These are phyloP conservation scores for Pascua sp. DNA, from an alignment of 1,284 basidiomycete species.

Conservation along the genomic window DNA sequence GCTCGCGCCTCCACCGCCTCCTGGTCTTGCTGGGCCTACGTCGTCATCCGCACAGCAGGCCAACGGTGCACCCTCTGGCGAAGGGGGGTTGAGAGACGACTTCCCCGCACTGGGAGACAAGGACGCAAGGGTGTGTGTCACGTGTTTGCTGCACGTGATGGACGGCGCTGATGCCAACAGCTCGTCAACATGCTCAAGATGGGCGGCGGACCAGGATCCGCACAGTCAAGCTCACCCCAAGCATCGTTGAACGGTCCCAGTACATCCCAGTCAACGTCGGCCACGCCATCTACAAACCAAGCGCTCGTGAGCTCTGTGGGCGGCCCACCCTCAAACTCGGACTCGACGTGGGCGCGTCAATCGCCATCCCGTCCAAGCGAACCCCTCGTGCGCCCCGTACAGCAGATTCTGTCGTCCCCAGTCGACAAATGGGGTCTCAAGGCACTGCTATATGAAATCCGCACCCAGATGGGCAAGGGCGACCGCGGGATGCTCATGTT, in stretches of 20 bases:
- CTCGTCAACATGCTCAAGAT: conserved; percentile 22
- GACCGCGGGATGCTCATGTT: conserved; percentile 82
- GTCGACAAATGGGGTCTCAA: conserved; percentile 94
- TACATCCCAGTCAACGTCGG: conserved; percentile 31
- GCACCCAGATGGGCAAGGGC: conserved; percentile 68
- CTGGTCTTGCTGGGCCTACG: conserved; percentile 40
- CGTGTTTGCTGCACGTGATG: not conserved
- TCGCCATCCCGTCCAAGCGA: conserved; percentile 33
- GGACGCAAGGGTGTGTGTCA: conserved; percentile 27
- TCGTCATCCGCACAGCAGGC: conserved; percentile 23
- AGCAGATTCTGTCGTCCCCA: conserved; percentile 88
- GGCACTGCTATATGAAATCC: conserved; percentile 84
- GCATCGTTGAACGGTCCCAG: conserved; percentile 26
- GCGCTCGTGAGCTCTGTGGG: too few relatives aligned
- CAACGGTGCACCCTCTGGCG: conserved; percentile 26
- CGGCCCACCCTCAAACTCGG: conserved; percentile 28
- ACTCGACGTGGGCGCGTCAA: conserved; percentile 32
- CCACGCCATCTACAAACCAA: conserved; percentile 27
- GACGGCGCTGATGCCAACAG: conserved; percentile 19
- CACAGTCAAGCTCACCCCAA: conserved; percentile 16
- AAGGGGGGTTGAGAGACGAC: conserved; percentile 35
- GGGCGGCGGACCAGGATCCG: conserved; percentile 16
- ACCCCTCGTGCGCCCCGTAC: conserved; percentile 81
- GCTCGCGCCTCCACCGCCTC: conserved; percentile 42
- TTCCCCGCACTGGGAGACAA: conserved; percentile 44